Evolutionary conservation across 495 filamentous ascomycete species (phyloP).

Genomic region (Aspergillus taichungensis): DNA sequence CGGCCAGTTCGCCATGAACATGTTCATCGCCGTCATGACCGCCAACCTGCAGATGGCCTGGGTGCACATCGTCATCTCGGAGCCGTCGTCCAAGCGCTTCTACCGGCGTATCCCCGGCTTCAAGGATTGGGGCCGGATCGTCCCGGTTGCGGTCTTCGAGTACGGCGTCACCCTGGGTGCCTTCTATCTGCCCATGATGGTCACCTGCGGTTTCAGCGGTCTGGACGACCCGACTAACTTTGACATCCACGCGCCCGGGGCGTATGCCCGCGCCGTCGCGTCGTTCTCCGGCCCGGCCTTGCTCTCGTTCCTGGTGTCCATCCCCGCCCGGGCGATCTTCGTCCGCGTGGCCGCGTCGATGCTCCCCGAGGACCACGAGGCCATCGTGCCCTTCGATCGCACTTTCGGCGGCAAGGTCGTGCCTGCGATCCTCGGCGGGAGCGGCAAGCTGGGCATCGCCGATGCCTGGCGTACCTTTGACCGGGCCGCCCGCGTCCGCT

Average conservation of each 20-base stretch:
- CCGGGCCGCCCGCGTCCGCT: slow-evolving; percentile 52
- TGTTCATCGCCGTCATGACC: slow-evolving; percentile 33
- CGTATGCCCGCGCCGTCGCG: slow-evolving; percentile 18
- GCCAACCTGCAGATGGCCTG: slow-evolving; percentile 47
- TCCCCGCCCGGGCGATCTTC: slow-evolving; percentile 56
- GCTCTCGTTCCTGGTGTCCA: slow-evolving; percentile 38
- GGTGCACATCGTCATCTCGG: slow-evolving; percentile 54
- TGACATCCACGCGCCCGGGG: slow-evolving; percentile 1
- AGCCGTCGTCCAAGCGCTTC: slow-evolving; percentile 42
- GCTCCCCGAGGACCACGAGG: slow-evolving; percentile 58
- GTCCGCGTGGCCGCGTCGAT: slow-evolving; percentile 64
- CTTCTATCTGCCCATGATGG: slow-evolving; percentile 31
- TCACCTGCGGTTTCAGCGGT: slow-evolving; percentile 20
- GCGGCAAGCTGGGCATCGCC: slow-evolving; percentile 54
- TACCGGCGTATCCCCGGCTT: slow-evolving; percentile 41
- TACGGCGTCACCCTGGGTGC: slow-evolving; percentile 24
- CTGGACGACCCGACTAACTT: slow-evolving; percentile 15
- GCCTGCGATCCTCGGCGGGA: slow-evolving; percentile 57
- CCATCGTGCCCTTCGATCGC: slow-evolving; percentile 70
- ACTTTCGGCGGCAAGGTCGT: slow-evolving; percentile 52
- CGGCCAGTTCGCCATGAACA: slow-evolving; percentile 26
- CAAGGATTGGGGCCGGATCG: slow-evolving; percentile 38
- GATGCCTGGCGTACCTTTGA: slow-evolving; percentile 68
- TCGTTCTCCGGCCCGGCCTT: slow-evolving; percentile 27
- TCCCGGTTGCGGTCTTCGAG: slow-evolving; percentile 41